These are phyloP conservation scores for Trichaptum fuscoviolaceum DNA, from an alignment of 768 basidiomycete genomes.

Conservation along the genomic window DNA sequence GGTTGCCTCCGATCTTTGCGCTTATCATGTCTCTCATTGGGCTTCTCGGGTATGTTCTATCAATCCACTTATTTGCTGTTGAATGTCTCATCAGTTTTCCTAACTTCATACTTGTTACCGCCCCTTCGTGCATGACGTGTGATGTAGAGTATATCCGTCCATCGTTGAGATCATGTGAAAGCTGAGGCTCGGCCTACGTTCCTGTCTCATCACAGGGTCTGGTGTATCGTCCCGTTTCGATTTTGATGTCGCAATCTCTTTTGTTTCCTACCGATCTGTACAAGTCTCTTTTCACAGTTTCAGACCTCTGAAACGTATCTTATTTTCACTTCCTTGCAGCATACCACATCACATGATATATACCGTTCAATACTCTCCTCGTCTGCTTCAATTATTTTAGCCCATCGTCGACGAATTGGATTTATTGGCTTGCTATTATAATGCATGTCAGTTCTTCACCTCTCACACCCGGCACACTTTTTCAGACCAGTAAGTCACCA, in stretches of 20 bases:
- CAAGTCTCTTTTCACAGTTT: not conserved
- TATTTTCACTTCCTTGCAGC: not conserved
- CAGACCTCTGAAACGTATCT: not conserved
- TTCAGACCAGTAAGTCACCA: not conserved
- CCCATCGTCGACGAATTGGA: not conserved
- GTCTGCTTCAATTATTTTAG: not conserved
- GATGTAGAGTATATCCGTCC: constrained; percentile 36
- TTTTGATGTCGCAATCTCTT: not conserved
- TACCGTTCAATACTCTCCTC: not conserved
- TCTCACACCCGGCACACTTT: not conserved
- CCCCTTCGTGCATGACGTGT: not conserved
- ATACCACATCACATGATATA: not conserved
- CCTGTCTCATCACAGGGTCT: not conserved
- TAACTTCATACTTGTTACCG: not conserved
- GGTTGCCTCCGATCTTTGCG: constrained; percentile 40
- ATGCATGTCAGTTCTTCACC: too few species aligned
- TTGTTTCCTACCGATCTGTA: not conserved
- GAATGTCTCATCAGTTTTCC: constrained; percentile 2
- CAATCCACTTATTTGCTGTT: not conserved
- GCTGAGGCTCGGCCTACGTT: not conserved
- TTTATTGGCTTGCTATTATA: too few species aligned
- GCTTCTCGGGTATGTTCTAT: constrained; percentile 31
- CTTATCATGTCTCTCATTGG: constrained; percentile 36
- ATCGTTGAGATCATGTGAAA: constrained; percentile 35
- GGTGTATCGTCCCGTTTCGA: not conserved